These are phyloP conservation scores for Lophium mytilinum DNA, from an alignment of 495 filamentous ascomycete species.

Conservation along the genomic window DNA sequence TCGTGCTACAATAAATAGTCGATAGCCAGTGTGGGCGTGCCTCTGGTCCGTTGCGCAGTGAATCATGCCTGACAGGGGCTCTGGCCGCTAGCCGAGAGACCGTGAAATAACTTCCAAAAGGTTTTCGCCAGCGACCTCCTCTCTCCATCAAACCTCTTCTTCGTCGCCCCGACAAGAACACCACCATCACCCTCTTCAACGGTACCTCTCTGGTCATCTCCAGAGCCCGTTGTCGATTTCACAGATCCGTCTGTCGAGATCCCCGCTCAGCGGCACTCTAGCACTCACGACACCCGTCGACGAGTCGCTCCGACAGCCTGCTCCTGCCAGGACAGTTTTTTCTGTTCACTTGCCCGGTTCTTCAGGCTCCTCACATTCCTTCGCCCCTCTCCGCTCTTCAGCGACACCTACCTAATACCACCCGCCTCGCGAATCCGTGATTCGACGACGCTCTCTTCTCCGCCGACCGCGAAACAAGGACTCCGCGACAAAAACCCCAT, in stretches of 20 bases:
- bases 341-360: too few relatives aligned
- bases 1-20: too few relatives aligned
- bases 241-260: constrained; percentile 23
- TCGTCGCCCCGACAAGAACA: constrained; percentile 18
- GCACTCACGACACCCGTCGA: constrained; percentile 10
- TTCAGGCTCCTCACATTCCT: constrained; percentile 2
- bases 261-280: constrained; percentile 10
- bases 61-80: too few relatives aligned
- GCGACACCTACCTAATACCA: constrained; percentile 8
- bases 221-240: constrained; percentile 21
- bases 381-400: not conserved
- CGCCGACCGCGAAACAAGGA: constrained; percentile 1
- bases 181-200: constrained; percentile 10
- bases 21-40: too few relatives aligned
- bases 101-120: not conserved
- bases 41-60: too few relatives aligned
- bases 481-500: not conserved
- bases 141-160: constrained; percentile 13
- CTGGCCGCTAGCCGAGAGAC: not conserved
- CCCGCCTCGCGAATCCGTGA: constrained; percentile 39
- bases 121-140: not conserved
- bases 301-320: constrained; percentile 12
- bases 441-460: constrained; percentile 27
- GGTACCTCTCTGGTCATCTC: constrained; percentile 12
- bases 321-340: too few relatives aligned